Percentiles rank a stretch among this genome's conserved stretches.
phyloP scores from a whole-genome alignment of 2,329 filamentous ascomycete genomes.

The Endothia cerciana region DNA sequence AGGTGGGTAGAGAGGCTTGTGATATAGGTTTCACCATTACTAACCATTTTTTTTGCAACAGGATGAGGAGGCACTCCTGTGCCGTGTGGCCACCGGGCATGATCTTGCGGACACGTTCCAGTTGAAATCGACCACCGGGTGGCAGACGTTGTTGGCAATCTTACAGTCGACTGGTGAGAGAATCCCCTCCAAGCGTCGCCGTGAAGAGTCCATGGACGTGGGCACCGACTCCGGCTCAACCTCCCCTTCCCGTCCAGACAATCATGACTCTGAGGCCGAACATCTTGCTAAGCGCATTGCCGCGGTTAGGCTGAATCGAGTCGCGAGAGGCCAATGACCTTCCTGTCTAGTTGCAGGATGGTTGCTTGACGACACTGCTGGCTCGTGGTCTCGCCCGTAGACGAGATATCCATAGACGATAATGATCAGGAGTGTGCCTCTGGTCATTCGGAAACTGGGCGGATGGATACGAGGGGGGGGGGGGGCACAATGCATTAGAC shows the following conservation, averaged over 20 bases:
- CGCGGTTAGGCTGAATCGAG: slow-evolving; percentile 64
- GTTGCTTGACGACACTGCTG: background rate
- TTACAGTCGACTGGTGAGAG: slow-evolving; percentile 97
- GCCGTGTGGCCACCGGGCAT: slow-evolving; percentile 79
- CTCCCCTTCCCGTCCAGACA: slow-evolving; percentile 35
- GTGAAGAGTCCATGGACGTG: slow-evolving; percentile 39
- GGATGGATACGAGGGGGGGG: slow-evolving; percentile 2
- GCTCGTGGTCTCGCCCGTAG: background rate
- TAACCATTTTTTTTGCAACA: slow-evolving; percentile 45
- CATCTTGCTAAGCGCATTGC: slow-evolving; percentile 69
- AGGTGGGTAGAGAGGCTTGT: slow-evolving; percentile 61
- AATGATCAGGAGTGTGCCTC: background rate
- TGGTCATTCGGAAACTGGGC: slow-evolving; percentile 2
- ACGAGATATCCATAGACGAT: background rate
- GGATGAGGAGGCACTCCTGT: slow-evolving; percentile 89
- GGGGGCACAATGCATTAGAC: background rate
- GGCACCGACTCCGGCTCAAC: slow-evolving; percentile 25
- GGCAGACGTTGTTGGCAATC: slow-evolving; percentile 92
- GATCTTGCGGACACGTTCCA: slow-evolving; percentile 81
- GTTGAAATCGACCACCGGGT: slow-evolving; percentile 84
- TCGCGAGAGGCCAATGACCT: slow-evolving; percentile 17
- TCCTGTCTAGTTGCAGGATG: slow-evolving; percentile 6
- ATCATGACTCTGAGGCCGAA: slow-evolving; percentile 45
- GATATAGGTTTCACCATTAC: slow-evolving; percentile 15
- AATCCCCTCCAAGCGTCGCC: slow-evolving; percentile 72